Evolutionary conservation across 371 early-diverging fungal species (phyloP), one percentile per base, ranked within the genome.

Genomic region (Mortierella sp.): DNA sequence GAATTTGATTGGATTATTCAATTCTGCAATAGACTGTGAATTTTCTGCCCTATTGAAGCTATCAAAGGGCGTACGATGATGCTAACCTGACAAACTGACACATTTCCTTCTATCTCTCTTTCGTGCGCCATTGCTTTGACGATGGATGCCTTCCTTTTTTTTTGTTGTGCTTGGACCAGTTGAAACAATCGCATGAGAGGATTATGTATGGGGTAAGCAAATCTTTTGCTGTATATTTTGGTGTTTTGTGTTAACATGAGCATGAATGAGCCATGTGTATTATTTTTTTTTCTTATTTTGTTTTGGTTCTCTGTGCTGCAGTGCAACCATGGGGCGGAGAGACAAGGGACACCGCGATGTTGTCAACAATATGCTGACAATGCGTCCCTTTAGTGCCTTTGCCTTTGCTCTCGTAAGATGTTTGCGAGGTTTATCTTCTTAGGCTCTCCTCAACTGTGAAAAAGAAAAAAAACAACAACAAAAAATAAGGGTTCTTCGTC

Each of bases 131-230:
- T 19, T 51, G 51, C n/a, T 6, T 42, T 42, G 8, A 17, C 43
- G 10, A 22, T 35, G 8, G 17, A 28, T 58, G 59, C 6, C 37
- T 58, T 35, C 19, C 10, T 32, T 32, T 37, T 32, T 10, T 22
- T 35, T 58, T n/a, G n/a, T 15, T 26, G 43, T 60, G 43, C 61
- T 61, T 61, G 43, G 61, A 47, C 61, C 47, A 61, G 43, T 43
- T 47, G 54, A 28, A 47, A 22, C 22, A 10, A 64, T 51, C 35
- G 45, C 45, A 53, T 54, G 59, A 53, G 35, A 40, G 17, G 47
- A 34, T 13, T 51, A 42, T n/a, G 28, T 5, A 63, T 63, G 35
- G 64, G 35, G 64, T 63, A 63, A 63, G 64, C 64, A 53, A 19
- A 17, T 51, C n/a, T 17, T 55, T 47, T 54, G 13, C 23, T 59